Base-by-base conservation (phyloP, 192 early-diverging fungal genomes). In the Phycomyces nitens region DNA sequence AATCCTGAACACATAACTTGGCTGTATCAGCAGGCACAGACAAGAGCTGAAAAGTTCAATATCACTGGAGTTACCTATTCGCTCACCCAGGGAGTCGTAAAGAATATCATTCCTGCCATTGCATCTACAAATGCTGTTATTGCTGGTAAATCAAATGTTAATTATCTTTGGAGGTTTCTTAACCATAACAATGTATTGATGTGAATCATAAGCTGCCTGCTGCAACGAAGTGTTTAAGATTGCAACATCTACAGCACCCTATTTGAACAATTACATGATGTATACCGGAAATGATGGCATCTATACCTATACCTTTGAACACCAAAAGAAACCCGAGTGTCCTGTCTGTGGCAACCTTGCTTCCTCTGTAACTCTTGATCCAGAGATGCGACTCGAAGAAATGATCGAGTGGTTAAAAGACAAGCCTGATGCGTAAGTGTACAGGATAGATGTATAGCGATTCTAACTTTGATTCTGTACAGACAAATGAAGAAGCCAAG, bases 51-150 rank as follows among this genome's bases (percentile, higher is more conserved):
- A n/a, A 70, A 90, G 58, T 95, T 89, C 68, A 89, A 87, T 62
- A 99, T 99, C 56, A 69, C 79, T 5, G 95, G 94, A 8, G 87
- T 99, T 14, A 96, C 86, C 1, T 96, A 92, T 58, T 86, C 90
- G 21, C 80, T 99, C 51, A 92, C 95, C 0, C 94, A 96, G 74
- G 95, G 94, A 8, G 97, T 99, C 18, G 94, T 99, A 56, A 99
- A 99, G 79, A 96, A 96, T 76, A 97, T 97, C 58, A 97, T 99
- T 60, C 97, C 97, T 1, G 94, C 95, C 10, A 95, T 99, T 74
- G 95, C 89, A 20, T 89, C 89, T 7, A 92, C 91, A 5, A 93
- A 93, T 66, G 91, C 91, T n/a, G 80, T 93, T 47, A 88, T 85
- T 42, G 88, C 89, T 0, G 82, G 82, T 82, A 72, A 51, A 58